A percentile compares a stretch with the other conserved stretches of the same genome.
These are phyloP conservation scores for Begonia peltatifolia DNA, from an alignment of 306 rosid species.

Conservation along the genomic window DNA sequence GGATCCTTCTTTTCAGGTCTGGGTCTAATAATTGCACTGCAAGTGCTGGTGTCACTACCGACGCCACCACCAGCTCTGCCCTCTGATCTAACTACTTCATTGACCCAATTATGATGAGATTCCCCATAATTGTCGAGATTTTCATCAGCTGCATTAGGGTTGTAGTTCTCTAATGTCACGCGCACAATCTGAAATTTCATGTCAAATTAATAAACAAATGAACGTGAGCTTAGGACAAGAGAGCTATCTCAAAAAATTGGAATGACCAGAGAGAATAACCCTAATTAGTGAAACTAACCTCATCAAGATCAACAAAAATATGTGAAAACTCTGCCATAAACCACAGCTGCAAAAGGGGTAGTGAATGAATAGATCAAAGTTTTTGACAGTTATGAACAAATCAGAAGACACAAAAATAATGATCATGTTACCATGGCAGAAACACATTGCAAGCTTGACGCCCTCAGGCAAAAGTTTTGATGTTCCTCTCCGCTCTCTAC, in stretches of 20 bases:
- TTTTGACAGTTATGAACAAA: neutral
- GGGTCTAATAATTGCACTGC: conserved; percentile 34
- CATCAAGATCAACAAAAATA: conserved; percentile 64
- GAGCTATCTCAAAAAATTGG: too few species aligned
- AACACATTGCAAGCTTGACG: conserved; percentile 92
- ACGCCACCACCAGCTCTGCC: conserved; percentile 40
- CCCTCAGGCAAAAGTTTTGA: conserved; percentile 53
- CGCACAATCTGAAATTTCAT: conserved; percentile 41
- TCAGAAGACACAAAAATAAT: conserved; percentile 3
- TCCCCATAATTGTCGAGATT: conserved; percentile 32
- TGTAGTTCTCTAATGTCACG: conserved; percentile 58
- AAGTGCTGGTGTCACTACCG: conserved; percentile 33
- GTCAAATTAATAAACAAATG: neutral
- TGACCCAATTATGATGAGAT: conserved; percentile 84
- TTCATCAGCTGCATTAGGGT: conserved; percentile 30
- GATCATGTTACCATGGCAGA: conserved; percentile 69
- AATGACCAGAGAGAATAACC: too few species aligned
- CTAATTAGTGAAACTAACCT: conserved; percentile 32
- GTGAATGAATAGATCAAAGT: neutral
- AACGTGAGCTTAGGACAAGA: neutral
- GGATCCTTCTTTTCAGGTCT: conserved; percentile 76
- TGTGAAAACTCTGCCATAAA: conserved; percentile 78
- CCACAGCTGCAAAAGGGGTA: conserved; percentile 53
- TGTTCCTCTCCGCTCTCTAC: conserved; percentile 42
- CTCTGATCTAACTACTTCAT: conserved; percentile 82